Conservation (phyloP, 163 green algal species). For the Scenedesmus sp. region DNA sequence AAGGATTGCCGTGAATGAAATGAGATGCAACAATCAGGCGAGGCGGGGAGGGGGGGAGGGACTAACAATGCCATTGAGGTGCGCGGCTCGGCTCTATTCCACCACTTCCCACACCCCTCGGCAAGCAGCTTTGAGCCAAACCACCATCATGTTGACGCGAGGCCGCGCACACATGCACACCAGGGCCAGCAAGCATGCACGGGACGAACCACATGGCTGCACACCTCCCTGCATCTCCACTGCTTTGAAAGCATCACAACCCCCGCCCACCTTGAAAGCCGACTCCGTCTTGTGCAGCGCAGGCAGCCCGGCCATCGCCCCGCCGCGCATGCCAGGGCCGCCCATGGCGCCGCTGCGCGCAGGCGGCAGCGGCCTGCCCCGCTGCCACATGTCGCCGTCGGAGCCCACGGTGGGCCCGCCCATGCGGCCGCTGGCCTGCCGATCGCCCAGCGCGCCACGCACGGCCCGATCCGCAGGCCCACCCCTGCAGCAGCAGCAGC, state of each 20-base stretch:
- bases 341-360: slow-evolving; percentile 12
- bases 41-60: too few species aligned
- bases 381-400: background rate
- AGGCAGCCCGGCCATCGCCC: slow-evolving; percentile 43
- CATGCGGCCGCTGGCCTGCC: background rate
- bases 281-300: slow-evolving; percentile 72
- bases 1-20: too few species aligned
- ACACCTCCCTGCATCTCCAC: too few species aligned
- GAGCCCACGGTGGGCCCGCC: background rate
- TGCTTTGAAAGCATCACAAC: background rate
- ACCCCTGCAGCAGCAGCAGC: background rate
- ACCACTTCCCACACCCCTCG: too few species aligned
- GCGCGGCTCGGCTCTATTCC: too few species aligned
- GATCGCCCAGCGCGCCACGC: background rate
- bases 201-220: too few species aligned
- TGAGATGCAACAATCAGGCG: too few species aligned
- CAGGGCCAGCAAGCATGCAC: too few species aligned
- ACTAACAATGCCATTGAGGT: too few species aligned
- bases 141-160: too few species aligned
- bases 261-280: slow-evolving; percentile 47
- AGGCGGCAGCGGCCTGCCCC: slow-evolving; percentile 37
- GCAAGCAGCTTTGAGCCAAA: too few species aligned
- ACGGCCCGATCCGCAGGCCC: background rate
- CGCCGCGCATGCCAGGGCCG: slow-evolving; percentile 66
- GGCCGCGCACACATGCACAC: background rate